A percentile compares a stretch with the other conserved stretches of the same genome.
Conservation (phyloP, 2,329 filamentous ascomycete genomes). For the Lasiodiplodia gonubiensis region DNA sequence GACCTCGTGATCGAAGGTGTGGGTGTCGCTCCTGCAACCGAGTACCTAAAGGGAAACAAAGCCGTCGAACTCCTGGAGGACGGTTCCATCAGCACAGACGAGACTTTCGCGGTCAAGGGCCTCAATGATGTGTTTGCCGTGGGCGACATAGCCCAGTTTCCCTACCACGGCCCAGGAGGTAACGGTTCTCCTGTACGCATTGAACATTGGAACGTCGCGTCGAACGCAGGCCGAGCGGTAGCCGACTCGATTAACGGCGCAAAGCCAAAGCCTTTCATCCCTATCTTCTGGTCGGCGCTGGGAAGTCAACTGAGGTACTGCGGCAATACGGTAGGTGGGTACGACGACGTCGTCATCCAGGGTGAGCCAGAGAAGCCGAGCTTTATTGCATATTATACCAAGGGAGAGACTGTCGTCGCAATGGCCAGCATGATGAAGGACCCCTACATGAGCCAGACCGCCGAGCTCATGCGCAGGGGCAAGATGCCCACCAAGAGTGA, state of each 20-base stretch:
- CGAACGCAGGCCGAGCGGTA: conserved; percentile 84
- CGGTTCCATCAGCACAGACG: conserved; percentile 82
- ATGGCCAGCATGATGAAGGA: conserved; percentile 91
- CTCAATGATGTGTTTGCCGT: conserved; percentile 87
- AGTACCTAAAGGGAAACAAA: conserved; percentile 76
- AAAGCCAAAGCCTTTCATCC: conserved; percentile 76
- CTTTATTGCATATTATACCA: conserved; percentile 88
- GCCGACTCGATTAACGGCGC: conserved; percentile 76
- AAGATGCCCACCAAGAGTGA: conserved; percentile 85
- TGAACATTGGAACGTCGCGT: conserved; percentile 98
- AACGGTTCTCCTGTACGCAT: conserved; percentile 77
- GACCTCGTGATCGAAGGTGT: conserved; percentile 92
- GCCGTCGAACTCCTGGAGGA: conserved; percentile 76
- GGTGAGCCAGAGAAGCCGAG: conserved; percentile 74
- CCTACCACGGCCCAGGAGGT: conserved; percentile 88
- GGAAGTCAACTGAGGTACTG: conserved; percentile 91
- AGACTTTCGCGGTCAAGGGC: conserved; percentile 76
- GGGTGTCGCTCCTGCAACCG: conserved; percentile 84
- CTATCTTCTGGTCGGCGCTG: conserved; percentile 95
- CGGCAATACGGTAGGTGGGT: conserved; percentile 82
- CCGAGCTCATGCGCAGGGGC: conserved; percentile 81
- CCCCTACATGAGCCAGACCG: conserved; percentile 80
- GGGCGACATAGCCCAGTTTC: conserved; percentile 93
- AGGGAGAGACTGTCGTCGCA: conserved; percentile 84
- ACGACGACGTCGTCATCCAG: conserved; percentile 81